Evolutionary conservation across 306 rosid species (phyloP).

Genomic region (Canavalia gladiata): DNA sequence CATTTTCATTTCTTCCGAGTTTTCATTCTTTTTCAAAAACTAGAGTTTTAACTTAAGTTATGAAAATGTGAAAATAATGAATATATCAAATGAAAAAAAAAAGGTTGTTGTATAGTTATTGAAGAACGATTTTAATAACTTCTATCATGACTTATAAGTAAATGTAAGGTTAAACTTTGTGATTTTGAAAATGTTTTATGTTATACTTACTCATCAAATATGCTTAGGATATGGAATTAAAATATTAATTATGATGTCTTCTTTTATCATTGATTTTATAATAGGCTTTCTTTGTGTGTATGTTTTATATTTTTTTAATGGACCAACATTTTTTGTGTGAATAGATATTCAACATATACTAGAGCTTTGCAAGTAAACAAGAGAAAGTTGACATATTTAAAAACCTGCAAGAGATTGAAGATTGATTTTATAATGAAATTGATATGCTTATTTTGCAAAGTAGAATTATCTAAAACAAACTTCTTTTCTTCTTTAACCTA

Average conservation of each 20-base stretch:
- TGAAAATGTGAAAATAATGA: constrained; percentile 16
- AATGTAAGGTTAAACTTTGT: constrained; percentile 18
- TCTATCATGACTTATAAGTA: not conserved
- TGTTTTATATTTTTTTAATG: constrained; percentile 1
- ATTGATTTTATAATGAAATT: constrained; percentile 85
- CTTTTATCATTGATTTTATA: constrained; percentile 28
- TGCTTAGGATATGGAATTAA: not conserved
- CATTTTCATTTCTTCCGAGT: not conserved
- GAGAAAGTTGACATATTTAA: constrained; percentile 76
- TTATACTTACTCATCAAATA: not conserved
- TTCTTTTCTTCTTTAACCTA: constrained; percentile 33
- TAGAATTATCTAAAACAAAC: constrained; percentile 81
- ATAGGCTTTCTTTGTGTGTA: constrained; percentile 14
- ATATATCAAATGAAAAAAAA: not conserved
- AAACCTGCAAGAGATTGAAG: constrained; percentile 76
- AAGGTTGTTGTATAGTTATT: not conserved
- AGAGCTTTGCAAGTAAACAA: constrained; percentile 68
- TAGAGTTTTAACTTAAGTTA: constrained; percentile 8
- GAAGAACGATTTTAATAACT: constrained; percentile 3
- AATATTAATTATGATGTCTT: not conserved
- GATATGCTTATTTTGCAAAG: constrained; percentile 75
- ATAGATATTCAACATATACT: constrained; percentile 76
- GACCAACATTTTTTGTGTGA: constrained; percentile 46
- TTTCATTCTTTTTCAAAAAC: not conserved
- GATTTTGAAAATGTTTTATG: not conserved